phyloP scores from a whole-genome alignment of 257 asterid genomes.

The Lycium ferocissimum region DNA sequence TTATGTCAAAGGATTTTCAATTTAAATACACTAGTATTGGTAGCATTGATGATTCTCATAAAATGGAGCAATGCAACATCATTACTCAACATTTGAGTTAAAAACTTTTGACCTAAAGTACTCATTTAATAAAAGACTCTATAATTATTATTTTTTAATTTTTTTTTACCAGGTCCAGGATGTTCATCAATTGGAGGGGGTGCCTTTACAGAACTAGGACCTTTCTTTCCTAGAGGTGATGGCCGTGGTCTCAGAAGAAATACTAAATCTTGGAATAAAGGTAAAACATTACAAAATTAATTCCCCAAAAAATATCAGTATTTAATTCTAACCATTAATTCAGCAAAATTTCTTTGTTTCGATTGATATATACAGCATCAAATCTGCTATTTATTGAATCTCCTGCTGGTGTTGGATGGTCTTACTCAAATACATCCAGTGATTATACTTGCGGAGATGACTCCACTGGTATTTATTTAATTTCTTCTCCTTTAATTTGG shows the following conservation, averaged over 20 bases:
- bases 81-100: conserved; percentile 22
- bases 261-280: conserved; percentile 51
- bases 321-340: neutral
- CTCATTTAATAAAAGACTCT: neutral
- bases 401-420: conserved; percentile 56
- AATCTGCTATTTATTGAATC: conserved; percentile 50
- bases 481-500: neutral
- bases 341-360: neutral
- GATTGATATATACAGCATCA: conserved; percentile 35
- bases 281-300: neutral
- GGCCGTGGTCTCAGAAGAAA: conserved; percentile 50
- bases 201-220: conserved; percentile 52
- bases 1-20: neutral
- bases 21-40: neutral
- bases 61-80: neutral
- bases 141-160: neutral
- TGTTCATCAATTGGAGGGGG: conserved; percentile 56
- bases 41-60: conserved; percentile 1
- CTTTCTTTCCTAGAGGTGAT: conserved; percentile 47
- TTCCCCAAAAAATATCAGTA: neutral
- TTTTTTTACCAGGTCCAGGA: conserved; percentile 43
- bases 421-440: conserved; percentile 46
- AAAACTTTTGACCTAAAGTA: neutral
- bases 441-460: conserved; percentile 51
- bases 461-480: conserved; percentile 38